Evolutionary conservation across 2,329 filamentous ascomycete genomes (phyloP).

Genomic region (Fusarium scirpi): DNA sequence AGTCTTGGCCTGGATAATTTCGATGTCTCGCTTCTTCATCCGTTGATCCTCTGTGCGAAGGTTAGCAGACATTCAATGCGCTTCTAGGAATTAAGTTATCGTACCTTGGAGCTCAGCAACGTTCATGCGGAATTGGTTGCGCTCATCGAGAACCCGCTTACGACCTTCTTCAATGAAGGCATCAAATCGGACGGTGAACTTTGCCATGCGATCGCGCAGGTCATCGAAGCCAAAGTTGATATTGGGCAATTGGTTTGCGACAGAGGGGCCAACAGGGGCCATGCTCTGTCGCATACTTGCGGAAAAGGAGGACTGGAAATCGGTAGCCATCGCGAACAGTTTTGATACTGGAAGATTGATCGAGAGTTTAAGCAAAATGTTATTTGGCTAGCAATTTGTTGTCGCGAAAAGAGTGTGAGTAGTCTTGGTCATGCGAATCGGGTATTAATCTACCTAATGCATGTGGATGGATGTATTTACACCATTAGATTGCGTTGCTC

Average conservation of each 20-base stretch:
- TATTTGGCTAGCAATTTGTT: neutral
- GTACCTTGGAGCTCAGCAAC: slow-evolving; percentile 90
- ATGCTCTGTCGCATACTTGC: slow-evolving; percentile 71
- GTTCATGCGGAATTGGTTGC: slow-evolving; percentile 93
- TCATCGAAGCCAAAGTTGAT: slow-evolving; percentile 98
- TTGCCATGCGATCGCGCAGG: slow-evolving; percentile 92
- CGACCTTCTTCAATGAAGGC: slow-evolving; percentile 92
- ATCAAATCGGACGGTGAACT: slow-evolving; percentile 91
- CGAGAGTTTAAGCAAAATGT: neutral
- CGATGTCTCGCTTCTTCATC: slow-evolving; percentile 88
- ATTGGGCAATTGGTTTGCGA: slow-evolving; percentile 83
- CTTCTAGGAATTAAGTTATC: slow-evolving; percentile 21
- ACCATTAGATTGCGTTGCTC: slow-evolving; percentile 45
- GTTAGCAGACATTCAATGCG: neutral
- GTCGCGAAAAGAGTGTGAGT: slow-evolving; percentile 1
- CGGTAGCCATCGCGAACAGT: slow-evolving; percentile 61
- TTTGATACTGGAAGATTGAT: neutral
- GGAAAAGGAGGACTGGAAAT: slow-evolving; percentile 78
- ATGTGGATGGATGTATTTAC: slow-evolving; percentile 38
- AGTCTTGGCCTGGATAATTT: slow-evolving; percentile 80
- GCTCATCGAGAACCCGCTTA: slow-evolving; percentile 89
- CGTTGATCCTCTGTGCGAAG: slow-evolving; percentile 82
- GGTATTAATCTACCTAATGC: neutral
- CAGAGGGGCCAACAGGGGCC: slow-evolving; percentile 70
- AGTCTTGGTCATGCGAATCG: slow-evolving; percentile 10